These are phyloP conservation scores for Lachancea kluyveri DNA, from an alignment of 805 yeast genomes.

Conservation along the genomic window DNA sequence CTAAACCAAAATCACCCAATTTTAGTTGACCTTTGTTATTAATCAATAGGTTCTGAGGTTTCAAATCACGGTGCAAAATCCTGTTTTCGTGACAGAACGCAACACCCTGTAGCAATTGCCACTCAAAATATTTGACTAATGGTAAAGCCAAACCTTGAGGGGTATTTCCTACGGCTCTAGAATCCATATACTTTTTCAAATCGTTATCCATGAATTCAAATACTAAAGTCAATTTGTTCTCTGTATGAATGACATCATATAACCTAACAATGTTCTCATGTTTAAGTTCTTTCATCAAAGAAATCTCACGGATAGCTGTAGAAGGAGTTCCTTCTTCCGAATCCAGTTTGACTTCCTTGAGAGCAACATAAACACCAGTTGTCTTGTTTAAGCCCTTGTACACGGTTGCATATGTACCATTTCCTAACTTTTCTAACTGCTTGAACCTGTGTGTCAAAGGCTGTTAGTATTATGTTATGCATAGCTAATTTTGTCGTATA, in stretches of 20 bases:
- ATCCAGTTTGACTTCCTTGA: constrained; percentile 90
- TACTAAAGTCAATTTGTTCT: constrained; percentile 87
- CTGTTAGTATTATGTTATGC: constrained; percentile 5
- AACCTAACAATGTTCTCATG: constrained; percentile 90
- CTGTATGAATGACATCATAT: constrained; percentile 92
- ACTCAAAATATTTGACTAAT: constrained; percentile 86
- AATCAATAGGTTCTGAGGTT: constrained; percentile 92
- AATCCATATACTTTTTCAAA: constrained; percentile 93
- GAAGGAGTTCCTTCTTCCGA: constrained; percentile 99
- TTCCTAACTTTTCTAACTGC: constrained; percentile 33
- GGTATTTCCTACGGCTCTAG: constrained; percentile 31
- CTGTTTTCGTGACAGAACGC: constrained; percentile 92
- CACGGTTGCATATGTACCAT: constrained; percentile 93
- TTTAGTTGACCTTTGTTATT: constrained; percentile 93
- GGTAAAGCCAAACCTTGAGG: constrained; percentile 34
- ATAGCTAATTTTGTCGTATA: neutral
- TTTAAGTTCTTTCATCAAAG: constrained; percentile 85
- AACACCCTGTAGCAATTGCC: constrained; percentile 86
- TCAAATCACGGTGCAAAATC: constrained; percentile 89
- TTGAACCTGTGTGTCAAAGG: constrained; percentile 24
- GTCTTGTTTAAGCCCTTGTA: constrained; percentile 92
- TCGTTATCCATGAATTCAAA: constrained; percentile 93
- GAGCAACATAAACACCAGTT: constrained; percentile 89
- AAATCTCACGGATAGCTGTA: constrained; percentile 94
- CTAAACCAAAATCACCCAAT: constrained; percentile 89